Evolutionary conservation across 2,329 filamentous ascomycete species (phyloP).

Genomic region (Diaporthe longicolla): DNA sequence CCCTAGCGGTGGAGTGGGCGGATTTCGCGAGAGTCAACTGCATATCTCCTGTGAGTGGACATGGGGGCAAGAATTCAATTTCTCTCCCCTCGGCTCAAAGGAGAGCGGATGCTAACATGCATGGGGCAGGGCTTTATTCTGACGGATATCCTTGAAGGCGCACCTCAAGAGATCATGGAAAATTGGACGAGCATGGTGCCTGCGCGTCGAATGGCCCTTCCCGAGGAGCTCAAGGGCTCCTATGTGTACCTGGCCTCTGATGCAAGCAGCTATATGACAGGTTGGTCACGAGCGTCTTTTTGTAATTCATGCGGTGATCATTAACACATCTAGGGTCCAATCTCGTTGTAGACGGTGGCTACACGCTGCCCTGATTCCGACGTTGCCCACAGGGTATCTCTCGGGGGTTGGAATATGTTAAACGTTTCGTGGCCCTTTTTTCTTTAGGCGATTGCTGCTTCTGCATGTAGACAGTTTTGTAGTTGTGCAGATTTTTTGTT

Average conservation of each 20-base stretch:
- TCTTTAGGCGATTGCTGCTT: too few relatives aligned
- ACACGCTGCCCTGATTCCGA: conserved; percentile 7
- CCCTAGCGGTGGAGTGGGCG: conserved; percentile 59
- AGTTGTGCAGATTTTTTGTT: too few relatives aligned
- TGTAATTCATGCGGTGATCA: neutral
- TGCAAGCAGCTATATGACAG: conserved; percentile 58
- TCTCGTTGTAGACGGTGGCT: conserved; percentile 18
- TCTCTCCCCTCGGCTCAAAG: conserved; percentile 5
- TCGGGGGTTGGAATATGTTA: neutral
- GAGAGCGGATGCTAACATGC: neutral
- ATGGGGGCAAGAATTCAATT: neutral
- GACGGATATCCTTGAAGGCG: conserved; percentile 51
- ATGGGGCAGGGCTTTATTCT: conserved; percentile 50
- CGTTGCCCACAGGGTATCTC: neutral
- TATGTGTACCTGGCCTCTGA: conserved; percentile 57
- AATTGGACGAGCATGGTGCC: conserved; percentile 52
- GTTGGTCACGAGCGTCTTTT: conserved; percentile 43
- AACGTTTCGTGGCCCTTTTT: too few relatives aligned
- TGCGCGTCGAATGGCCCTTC: conserved; percentile 49
- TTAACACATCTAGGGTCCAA: conserved; percentile 5
- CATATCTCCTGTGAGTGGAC: conserved; percentile 52
- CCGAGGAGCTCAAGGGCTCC: conserved; percentile 53
- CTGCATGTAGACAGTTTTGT: too few relatives aligned
- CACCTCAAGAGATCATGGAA: conserved; percentile 50
- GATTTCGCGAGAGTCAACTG: conserved; percentile 58